These are phyloP conservation scores for Stachybotrys echinatus DNA, from an alignment of 2,329 filamentous ascomycete genomes.

Conservation along the genomic window DNA sequence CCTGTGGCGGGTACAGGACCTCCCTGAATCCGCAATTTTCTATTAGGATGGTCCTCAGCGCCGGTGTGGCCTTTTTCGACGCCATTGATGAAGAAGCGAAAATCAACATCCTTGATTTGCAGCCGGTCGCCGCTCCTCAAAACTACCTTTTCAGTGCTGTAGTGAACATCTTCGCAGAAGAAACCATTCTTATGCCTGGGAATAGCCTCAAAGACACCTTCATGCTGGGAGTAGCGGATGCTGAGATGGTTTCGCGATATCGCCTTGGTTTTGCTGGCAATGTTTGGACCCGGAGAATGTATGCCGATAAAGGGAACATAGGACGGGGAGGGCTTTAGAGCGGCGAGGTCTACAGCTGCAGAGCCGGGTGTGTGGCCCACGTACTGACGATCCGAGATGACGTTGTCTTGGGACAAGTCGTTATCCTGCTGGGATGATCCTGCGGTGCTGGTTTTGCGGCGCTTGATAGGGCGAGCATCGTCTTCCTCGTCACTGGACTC, in stretches of 20 bases:
- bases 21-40: conserved; percentile 38
- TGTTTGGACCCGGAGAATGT: conserved; percentile 61
- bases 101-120: conserved; percentile 65
- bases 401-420: conserved; percentile 38
- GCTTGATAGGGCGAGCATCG: conserved; percentile 38
- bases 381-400: conserved; percentile 54
- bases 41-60: conserved; percentile 49
- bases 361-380: conserved; percentile 55
- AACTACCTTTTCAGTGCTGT: conserved; percentile 49
- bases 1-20: too few relatives aligned
- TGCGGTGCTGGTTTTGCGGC: conserved; percentile 39
- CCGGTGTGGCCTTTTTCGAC: conserved; percentile 53
- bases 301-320: conserved; percentile 65
- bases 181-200: conserved; percentile 62
- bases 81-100: conserved; percentile 64
- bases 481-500: conserved; percentile 51
- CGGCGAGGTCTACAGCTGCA: conserved; percentile 53
- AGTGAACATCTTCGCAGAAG: conserved; percentile 58
- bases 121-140: conserved; percentile 62
- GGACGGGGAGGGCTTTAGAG: conserved; percentile 54
- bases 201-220: conserved; percentile 59
- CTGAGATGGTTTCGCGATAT: conserved; percentile 72
- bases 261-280: conserved; percentile 59
- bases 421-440: conserved; percentile 37
- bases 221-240: conserved; percentile 63